Conservation (phyloP, 2,329 filamentous ascomycete species). For the Fonsecaea monophora region DNA sequence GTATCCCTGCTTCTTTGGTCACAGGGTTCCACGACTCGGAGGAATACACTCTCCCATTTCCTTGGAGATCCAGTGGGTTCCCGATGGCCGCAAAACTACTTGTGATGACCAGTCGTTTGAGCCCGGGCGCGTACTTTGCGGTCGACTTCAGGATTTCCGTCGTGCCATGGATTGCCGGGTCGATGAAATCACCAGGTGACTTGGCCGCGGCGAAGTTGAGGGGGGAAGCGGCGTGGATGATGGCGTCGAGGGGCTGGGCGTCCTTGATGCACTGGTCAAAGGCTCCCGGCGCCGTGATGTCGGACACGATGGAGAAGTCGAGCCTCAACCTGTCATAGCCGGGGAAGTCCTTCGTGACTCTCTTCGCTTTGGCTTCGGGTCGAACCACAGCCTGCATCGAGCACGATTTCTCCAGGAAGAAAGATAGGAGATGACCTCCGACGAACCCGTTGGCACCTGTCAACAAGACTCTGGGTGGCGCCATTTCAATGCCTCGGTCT, state of each 20-base stretch:
- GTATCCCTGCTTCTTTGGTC: conserved; percentile 50
- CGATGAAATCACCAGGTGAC: conserved; percentile 65
- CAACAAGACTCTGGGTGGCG: conserved; percentile 9
- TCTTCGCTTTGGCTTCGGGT: conserved; percentile 38
- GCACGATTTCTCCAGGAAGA: conserved; percentile 17
- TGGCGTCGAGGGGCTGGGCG: conserved; percentile 71
- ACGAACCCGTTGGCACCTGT: conserved; percentile 14
- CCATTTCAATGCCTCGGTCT: not conserved
- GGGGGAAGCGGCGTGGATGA: conserved; percentile 76
- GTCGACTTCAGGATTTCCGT: conserved; percentile 67
- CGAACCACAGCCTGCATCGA: conserved; percentile 36
- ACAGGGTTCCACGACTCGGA: conserved; percentile 55
- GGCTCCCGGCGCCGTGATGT: conserved; percentile 42
- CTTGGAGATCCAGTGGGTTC: conserved; percentile 48
- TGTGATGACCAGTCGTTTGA: conserved; percentile 75
- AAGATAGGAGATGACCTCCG: conserved; percentile 4
- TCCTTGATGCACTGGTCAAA: conserved; percentile 59
- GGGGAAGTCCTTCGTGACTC: conserved; percentile 33
- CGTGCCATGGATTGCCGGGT: conserved; percentile 68
- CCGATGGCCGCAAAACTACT: conserved; percentile 72
- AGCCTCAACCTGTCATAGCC: conserved; percentile 28
- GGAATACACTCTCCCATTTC: conserved; percentile 47
- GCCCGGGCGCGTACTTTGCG: conserved; percentile 66
- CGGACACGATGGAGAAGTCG: conserved; percentile 43
- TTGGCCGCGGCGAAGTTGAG: conserved; percentile 76